Base-by-base conservation (phyloP, 2,329 filamentous ascomycete genomes). In the Onygenales sp. region DNA sequence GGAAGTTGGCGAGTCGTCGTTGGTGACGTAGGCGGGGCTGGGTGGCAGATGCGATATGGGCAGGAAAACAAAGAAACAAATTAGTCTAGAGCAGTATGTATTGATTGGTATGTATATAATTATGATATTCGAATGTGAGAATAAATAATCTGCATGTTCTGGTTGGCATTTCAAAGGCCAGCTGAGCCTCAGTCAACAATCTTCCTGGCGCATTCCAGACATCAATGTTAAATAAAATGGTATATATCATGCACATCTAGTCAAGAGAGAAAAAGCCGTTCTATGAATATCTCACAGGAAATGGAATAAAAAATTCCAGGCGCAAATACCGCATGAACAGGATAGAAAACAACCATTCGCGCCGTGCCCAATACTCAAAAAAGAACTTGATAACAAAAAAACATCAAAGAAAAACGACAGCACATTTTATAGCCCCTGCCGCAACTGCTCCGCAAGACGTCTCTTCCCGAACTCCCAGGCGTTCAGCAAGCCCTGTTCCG, bases 401-500 rank as follows among this genome's bases (percentile, higher is more conserved):
- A 52, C 48, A 49, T 53, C 48, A 60, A 43, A 53, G 14, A 27
- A 43, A 44, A 61, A 57, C 42, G 44, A 39, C 65, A 69, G 66
- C 32, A 45, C 54, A 41, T 58, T 55, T 78, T 73, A 89, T 70
- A 90, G 72, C 17, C 88, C 87, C 72, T 94, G 89, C 68, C 92
- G 83, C 78, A 96, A 78, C 80, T 90, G 86, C 74, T 96, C 91
- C 44, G 89, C 87, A 66, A 95, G 74, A 73, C 95, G 92, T 64
- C 86, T 85, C 78, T 93, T 94, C 69, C 91, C 92, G 69, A 96
- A 86, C 70, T 95, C 89, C 72, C 91, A 93, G 61, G 92, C 78
- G 74, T 95, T 96, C 72, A 95, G 84, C 70, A 97, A 83, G 50
- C 92, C 92, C 73, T 96, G 90, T 73, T 97, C 92, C 64, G 89